Base-by-base conservation (phyloP, 768 basidiomycete genomes). In the Leucosporidium creatinivorum region DNA sequence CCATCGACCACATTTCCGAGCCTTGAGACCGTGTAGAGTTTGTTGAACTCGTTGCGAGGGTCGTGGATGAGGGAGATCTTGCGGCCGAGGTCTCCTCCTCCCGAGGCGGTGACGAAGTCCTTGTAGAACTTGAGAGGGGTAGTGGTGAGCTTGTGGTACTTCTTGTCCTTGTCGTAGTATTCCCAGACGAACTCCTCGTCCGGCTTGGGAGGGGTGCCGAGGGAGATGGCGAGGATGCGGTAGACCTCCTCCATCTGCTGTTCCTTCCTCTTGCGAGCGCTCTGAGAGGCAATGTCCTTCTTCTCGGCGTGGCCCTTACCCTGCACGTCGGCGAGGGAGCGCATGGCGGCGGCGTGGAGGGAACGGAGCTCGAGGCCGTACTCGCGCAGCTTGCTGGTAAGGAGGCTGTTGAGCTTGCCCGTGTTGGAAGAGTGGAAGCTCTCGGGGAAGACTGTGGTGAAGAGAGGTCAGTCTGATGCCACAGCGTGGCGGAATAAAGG, bases 1-100 rank as follows among this genome's bases (percentile, higher is more conserved):
- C 86, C 91, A 69, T 88, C 89, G 87, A 89, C 91, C 58, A 98
- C 81, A 74, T 96, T 97, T 21, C 93, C 93, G 47, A 97, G 85
- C 75, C 89, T 87, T 74, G 93, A 86, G 23, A 97, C 91, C 1
- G 91, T 91, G 80, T 93, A 93, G 21, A 94, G 82, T 78, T 86
- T 87, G 59, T 82, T 82, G 77, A 62, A 91, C 26, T 81, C 81
- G 75, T 97, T 93, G 31, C 94, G 84, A 13, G 94, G 93, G 77
- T 98, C 94, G 74, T 98, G 88, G 77, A 97, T 91, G 18, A 98
- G 83, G 44, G 91, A 94, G 82, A 98, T 65, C 48, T 83, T 84
- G 58, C 84, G 83, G 68, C 83, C 83, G 64, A 81, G 80, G 5
- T 82, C 82, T 59, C 61, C 65, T 19, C 69, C 66, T 30, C 75